Evolutionary conservation across 2,329 filamentous ascomycete genomes (phyloP).

Genomic region (Nigrograna mackinnonii): DNA sequence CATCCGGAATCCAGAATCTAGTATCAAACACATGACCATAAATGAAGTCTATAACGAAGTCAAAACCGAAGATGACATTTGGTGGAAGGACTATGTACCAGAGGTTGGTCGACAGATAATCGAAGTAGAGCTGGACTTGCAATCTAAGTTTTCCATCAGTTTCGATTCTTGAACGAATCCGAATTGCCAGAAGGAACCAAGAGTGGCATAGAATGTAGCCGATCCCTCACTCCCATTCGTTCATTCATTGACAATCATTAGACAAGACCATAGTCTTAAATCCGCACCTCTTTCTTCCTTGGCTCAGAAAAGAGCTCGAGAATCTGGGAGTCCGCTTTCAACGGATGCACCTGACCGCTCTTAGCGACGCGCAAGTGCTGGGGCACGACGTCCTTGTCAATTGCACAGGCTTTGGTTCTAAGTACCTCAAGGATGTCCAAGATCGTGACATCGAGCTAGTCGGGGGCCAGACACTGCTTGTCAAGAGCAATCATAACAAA

Average conservation of each 20-base stretch:
- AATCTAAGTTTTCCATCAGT: no score
- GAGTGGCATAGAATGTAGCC: constrained; percentile 16
- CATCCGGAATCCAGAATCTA: constrained; percentile 9
- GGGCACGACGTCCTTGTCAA: constrained; percentile 29
- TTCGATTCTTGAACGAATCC: no score
- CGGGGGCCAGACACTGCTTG: constrained; percentile 24
- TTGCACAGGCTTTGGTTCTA: constrained; percentile 20
- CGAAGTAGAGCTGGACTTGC: no score
- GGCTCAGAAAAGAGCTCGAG: constrained; percentile 20
- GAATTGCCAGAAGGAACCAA: constrained; percentile 18
- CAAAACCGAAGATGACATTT: constrained; percentile 7
- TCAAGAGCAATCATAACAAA: constrained; percentile 22
- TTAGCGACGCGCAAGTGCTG: constrained; percentile 13
- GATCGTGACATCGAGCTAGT: constrained; percentile 18
- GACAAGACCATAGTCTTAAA: constrained; percentile 21
- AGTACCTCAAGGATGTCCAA: constrained; percentile 15
- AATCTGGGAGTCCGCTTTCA: constrained; percentile 22
- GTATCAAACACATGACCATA: constrained; percentile 13
- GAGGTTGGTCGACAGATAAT: constrained; percentile 5
- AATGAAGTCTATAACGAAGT: constrained; percentile 11
- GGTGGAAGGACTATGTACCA: constrained; percentile 9
- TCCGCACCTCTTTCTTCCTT: constrained; percentile 25
- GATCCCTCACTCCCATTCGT: no score
- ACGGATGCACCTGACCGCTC: constrained; percentile 4
- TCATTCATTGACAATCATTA: no score